Evolutionary conservation across 805 yeast genomes (phyloP).

Genomic region (Cyberlindnera mississippiensis): DNA sequence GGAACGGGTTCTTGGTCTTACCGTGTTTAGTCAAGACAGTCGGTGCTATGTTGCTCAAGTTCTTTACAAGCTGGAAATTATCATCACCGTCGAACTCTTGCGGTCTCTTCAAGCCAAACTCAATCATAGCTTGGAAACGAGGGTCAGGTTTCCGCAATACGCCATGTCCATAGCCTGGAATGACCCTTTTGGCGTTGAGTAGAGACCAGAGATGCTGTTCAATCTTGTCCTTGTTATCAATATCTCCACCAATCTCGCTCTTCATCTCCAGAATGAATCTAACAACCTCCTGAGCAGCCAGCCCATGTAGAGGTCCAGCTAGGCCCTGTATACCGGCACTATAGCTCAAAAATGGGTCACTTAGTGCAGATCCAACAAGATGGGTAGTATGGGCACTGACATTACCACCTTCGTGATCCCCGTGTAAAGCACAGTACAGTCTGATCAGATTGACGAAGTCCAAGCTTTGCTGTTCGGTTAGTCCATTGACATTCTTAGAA

Average conservation of each 20-base stretch:
- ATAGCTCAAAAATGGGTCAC: slow-evolving; percentile 71
- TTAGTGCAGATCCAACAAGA: slow-evolving; percentile 76
- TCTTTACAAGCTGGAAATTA: slow-evolving; percentile 61
- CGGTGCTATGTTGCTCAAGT: slow-evolving; percentile 68
- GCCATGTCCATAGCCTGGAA: slow-evolving; percentile 89
- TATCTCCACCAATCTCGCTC: slow-evolving; percentile 36
- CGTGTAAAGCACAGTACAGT: slow-evolving; percentile 69
- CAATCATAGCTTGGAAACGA: slow-evolving; percentile 69
- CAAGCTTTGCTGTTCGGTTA: slow-evolving; percentile 36
- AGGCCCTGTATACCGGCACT: slow-evolving; percentile 79
- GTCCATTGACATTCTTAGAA: slow-evolving; percentile 30
- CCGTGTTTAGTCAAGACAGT: slow-evolving; percentile 73
- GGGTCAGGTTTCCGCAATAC: slow-evolving; percentile 83
- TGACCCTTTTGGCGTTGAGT: slow-evolving; percentile 69
- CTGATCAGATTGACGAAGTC: slow-evolving; percentile 71
- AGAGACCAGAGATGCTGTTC: slow-evolving; percentile 68
- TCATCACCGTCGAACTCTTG: slow-evolving; percentile 58
- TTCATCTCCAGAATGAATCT: slow-evolving; percentile 66
- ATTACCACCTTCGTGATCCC: slow-evolving; percentile 83
- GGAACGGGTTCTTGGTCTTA: slow-evolving; percentile 82
- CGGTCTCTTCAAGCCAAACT: slow-evolving; percentile 52
- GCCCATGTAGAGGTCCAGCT: slow-evolving; percentile 84
- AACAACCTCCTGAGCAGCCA: slow-evolving; percentile 83
- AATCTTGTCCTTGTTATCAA: slow-evolving; percentile 41
- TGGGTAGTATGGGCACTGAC: slow-evolving; percentile 82